phyloP scores from a whole-genome alignment of 306 rosid genomes.

The Fragaria ananassa region DNA sequence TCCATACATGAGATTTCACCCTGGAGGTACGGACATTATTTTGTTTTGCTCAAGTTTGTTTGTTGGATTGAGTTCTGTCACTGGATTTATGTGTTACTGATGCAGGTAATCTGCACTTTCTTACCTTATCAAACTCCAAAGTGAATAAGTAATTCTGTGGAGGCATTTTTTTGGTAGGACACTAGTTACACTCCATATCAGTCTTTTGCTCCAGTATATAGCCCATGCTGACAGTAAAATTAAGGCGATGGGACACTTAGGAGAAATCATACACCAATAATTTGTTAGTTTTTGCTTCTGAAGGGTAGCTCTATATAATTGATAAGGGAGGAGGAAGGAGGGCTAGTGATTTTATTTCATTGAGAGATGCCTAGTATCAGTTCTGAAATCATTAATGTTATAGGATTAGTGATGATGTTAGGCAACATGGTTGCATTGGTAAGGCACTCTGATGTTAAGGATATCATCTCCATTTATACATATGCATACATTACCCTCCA shows the following conservation, averaged over 20 bases:
- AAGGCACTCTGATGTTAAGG: background rate
- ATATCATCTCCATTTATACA: background rate
- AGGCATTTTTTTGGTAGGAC: background rate
- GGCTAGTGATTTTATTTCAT: background rate
- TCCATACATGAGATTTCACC: constrained; percentile 90
- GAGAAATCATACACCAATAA: background rate
- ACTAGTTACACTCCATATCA: background rate
- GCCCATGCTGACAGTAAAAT: background rate
- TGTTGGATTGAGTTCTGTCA: background rate
- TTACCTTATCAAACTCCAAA: background rate
- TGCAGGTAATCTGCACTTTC: background rate
- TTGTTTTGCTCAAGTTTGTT: constrained; percentile 16
- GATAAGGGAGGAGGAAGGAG: background rate
- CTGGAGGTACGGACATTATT: constrained; percentile 67
- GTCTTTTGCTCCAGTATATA: background rate
- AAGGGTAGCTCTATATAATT: background rate
- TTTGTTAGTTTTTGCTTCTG: background rate
- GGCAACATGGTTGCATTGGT: background rate
- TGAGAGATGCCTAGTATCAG: background rate
- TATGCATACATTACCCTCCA: background rate
- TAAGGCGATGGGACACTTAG: background rate
- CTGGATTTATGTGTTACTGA: background rate
- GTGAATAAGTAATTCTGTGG: background rate
- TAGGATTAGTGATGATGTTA: background rate
- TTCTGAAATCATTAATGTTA: background rate